These are phyloP conservation scores for Neospora caninum DNA, from an alignment of 169 alveolate genomes.

Conservation along the genomic window DNA sequence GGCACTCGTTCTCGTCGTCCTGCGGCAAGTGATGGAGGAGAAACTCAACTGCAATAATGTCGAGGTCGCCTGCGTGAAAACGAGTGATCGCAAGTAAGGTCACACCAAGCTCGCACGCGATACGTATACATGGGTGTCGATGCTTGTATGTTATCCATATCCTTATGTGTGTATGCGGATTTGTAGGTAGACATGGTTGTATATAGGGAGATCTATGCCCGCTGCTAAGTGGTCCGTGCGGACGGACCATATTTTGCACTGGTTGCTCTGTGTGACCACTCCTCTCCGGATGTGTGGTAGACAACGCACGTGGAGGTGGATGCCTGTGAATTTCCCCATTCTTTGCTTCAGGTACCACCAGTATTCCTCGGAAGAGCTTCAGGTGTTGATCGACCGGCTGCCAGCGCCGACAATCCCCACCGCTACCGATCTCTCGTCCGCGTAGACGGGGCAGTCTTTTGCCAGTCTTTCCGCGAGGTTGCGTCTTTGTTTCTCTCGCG, in stretches of 20 bases:
- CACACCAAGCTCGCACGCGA: background rate
- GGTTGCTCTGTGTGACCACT: no score
- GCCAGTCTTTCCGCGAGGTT: background rate
- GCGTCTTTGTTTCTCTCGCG: no score
- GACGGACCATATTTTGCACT: no score
- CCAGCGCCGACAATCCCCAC: constrained; percentile 64
- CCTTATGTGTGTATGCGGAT: background rate
- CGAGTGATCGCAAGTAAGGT: constrained; percentile 46
- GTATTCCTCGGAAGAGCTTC: constrained; percentile 57
- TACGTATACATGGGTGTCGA: background rate
- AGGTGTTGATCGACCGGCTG: constrained; percentile 53
- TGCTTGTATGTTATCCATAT: background rate
- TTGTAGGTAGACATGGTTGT: background rate
- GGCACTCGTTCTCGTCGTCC: constrained; percentile 91
- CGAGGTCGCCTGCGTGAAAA: constrained; percentile 83
- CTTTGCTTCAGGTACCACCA: constrained; percentile 49
- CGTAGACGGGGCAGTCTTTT: background rate
- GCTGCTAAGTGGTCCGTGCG: no score
- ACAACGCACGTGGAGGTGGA: no score
- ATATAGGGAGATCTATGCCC: background rate
- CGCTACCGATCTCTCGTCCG: constrained; percentile 61
- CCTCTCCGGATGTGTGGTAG: no score
- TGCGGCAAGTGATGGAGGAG: constrained; percentile 98
- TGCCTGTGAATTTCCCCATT: background rate
- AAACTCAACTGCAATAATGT: constrained; percentile 93